Base-by-base conservation (phyloP, 202 grass and related monocot species). In the Musa balbisiana region DNA sequence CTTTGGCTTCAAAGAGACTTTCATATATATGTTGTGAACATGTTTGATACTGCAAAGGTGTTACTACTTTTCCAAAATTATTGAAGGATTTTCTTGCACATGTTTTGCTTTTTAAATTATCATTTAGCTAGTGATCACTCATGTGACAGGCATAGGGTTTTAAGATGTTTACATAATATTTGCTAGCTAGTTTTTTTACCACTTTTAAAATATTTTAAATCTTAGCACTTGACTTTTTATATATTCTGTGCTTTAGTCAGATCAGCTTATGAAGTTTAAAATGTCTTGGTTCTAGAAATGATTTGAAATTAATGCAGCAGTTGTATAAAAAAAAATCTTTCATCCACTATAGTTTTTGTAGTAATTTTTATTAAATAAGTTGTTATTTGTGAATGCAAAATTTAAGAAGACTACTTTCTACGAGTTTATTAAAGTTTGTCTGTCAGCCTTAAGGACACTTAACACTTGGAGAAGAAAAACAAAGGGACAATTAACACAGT, bases 1-100 rank as follows among this genome's bases (percentile, higher is more conserved):
- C 79, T 93, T 84, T 97, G 94, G 94, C 90, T 97, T 73, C 94
- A 93, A 78, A 88, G 94, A 67, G 94, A 97, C 80, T 97, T 97
- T 72, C 90, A 97, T 85, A 97, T 97, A 79, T 97, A 97, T 81
- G 88, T 93, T 3, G 84, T 93, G 51, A 91, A 97, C 84, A 97
- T 97, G 88, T 97, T 93, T 87, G 94, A 93, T 87, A 93, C 94
- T 76, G 90, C 88, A 49, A 97, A 97, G 87, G 94, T 87, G 82
- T 83, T 81, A 2, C 24, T 27, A 56, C 20, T 73, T 62, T 19
- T 51, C 43, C 20, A 73, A 22, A 22, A 10, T 73, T 8, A n/a
- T 43, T 49, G 2, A 5, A 11, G 29, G 51, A 10, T 43, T 19
- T 51, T 70, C 17, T 3, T 69, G 27, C 15, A 19, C 25, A n/a